Conservation (phyloP, 441 rosid species). For the Cnidoscolus chayamansa region DNA sequence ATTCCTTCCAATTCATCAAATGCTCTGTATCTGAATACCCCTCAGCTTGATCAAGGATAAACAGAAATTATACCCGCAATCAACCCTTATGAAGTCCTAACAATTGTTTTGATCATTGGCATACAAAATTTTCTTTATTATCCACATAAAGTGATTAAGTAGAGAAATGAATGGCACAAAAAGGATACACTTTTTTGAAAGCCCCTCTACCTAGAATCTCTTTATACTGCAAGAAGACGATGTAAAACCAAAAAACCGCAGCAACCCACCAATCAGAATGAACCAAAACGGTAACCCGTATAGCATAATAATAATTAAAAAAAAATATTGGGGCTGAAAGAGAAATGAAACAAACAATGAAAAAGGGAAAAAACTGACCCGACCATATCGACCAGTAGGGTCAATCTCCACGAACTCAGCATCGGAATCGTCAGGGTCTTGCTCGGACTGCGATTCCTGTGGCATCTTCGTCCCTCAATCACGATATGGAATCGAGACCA, state of each 20-base stretch:
- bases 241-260: slow-evolving; percentile 1
- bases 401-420: slow-evolving; percentile 82
- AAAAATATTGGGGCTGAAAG: background rate
- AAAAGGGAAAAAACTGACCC: slow-evolving; percentile 51
- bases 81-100: background rate
- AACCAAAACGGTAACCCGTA: slow-evolving; percentile 16
- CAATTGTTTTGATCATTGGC: background rate
- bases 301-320: background rate
- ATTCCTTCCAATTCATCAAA: slow-evolving; percentile 76
- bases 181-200: slow-evolving; percentile 84
- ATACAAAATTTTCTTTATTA: slow-evolving; percentile 11
- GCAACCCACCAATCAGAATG: slow-evolving; percentile 7
- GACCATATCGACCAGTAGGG: slow-evolving; percentile 88
- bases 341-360: background rate
- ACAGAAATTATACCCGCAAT: slow-evolving; percentile 7
- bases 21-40: slow-evolving; percentile 53
- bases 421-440: slow-evolving; percentile 59
- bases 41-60: slow-evolving; percentile 41
- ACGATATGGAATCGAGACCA: background rate
- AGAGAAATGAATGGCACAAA: slow-evolving; percentile 13
- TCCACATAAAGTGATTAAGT: background rate
- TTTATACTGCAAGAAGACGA: slow-evolving; percentile 44
- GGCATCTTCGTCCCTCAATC: slow-evolving; percentile 42
- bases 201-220: slow-evolving; percentile 81
- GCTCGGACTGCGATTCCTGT: slow-evolving; percentile 48